These are phyloP conservation scores for Sugiyamaella novakii DNA, from an alignment of 1,139 yeast genomes.

Conservation along the genomic window DNA sequence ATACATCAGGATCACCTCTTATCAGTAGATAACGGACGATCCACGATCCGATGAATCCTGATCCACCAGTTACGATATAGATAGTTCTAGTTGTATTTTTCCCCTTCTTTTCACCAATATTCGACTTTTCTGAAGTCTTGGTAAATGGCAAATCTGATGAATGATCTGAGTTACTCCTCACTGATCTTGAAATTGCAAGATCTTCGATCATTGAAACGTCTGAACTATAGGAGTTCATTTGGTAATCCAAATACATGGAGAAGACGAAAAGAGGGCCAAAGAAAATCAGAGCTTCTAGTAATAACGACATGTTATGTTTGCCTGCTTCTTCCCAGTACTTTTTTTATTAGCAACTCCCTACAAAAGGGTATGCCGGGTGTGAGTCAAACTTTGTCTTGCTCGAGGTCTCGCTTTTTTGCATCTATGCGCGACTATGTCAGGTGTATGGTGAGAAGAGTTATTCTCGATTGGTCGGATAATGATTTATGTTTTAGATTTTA, in stretches of 20 bases:
- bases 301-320: slow-evolving; percentile 6
- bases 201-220: not conserved
- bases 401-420: too few species aligned
- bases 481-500: too few species aligned
- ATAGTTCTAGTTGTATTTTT: slow-evolving; percentile 4
- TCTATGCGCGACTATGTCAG: too few species aligned
- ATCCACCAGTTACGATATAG: slow-evolving; percentile 40
- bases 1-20: slow-evolving; percentile 32
- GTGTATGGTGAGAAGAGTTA: too few species aligned
- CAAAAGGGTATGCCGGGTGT: too few species aligned
- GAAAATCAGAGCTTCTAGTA: slow-evolving; percentile 9
- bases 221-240: slow-evolving; percentile 11
- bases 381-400: too few species aligned
- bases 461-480: too few species aligned
- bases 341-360: too few species aligned
- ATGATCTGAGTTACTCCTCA: too few species aligned
- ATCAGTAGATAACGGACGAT: slow-evolving; percentile 37
- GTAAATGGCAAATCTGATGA: too few species aligned
- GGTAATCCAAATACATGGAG: slow-evolving; percentile 7
- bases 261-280: slow-evolving; percentile 12
- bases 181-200: too few species aligned
- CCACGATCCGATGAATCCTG: slow-evolving; percentile 43
- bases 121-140: not conserved
- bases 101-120: not conserved
- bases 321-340: too few species aligned